Evolutionary conservation across 306 rosid genomes (phyloP), one percentile per base, ranked within the genome.

Genomic region (Castanea crenata): DNA sequence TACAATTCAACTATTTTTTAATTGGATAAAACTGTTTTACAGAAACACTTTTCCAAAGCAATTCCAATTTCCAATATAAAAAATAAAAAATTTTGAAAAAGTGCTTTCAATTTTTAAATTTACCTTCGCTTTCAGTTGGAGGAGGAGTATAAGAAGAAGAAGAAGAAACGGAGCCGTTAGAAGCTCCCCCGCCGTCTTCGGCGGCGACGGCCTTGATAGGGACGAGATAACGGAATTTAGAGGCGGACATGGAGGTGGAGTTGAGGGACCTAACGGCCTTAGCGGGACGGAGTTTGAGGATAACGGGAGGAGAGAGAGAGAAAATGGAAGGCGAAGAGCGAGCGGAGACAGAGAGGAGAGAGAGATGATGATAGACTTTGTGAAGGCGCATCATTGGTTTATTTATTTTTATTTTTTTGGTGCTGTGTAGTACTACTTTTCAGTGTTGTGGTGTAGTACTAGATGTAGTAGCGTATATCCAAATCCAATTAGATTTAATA

Each of bases 91-190:
- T 8, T 8, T 41, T 41, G 46, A 8, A 15, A 11, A 59, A 55
- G 13, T 27, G 31, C 57, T 5, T 18, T 52, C 6, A 11, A 4
- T 20, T 52, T 29, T 10, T 21, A 51, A 74, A 25, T 79, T 76
- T 46, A 95, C 99, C 99, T 72, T 95, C 97, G 55, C 89, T 87
- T 21, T 90, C 89, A 49, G 41, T 10, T 16, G 57, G 62, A 76
- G 85, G 34, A 23, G 65, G 55, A 78, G 81, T 61, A 18, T 86
- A 5, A 46, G 92, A 5, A 46, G 92, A 10, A 19, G 93, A 67
- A 75, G 86, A 61, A 18, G 93, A 85, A 67, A 44, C 80, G n/a
- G 94, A 56, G 55, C 86, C 81, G 79, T 84, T 85, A 59, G 91
- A 56, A 57, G 83, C 86, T 41, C 89, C 89, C 65, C 59, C 86